Percentiles rank a stretch among this genome's conserved stretches.
These are phyloP conservation scores for Wickerhamomyces sp. DNA, from an alignment of 1,139 yeast species.

Conservation along the genomic window DNA sequence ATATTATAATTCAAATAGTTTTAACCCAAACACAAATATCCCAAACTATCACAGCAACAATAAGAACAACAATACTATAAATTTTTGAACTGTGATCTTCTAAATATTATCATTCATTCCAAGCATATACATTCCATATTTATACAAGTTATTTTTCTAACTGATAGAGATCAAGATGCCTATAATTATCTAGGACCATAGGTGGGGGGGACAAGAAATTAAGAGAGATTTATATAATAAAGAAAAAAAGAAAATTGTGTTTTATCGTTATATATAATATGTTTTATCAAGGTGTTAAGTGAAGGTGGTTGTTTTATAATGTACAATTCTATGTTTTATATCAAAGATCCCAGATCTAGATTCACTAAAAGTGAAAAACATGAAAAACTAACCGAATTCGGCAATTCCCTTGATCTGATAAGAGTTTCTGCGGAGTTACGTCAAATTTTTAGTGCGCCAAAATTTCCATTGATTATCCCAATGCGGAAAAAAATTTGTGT, in stretches of 20 bases:
- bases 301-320: too few relatives aligned
- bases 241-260: too few relatives aligned
- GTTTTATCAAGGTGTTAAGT: too few relatives aligned
- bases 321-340: background rate
- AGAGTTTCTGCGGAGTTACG: background rate
- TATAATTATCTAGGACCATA: too few relatives aligned
- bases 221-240: too few relatives aligned
- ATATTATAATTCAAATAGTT: background rate
- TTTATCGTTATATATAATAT: too few relatives aligned
- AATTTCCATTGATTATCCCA: background rate
- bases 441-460: background rate
- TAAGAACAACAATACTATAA: background rate
- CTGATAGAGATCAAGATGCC: too few relatives aligned
- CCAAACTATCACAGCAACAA: background rate
- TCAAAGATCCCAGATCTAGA: background rate
- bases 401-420: conserved; percentile 3
- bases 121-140: too few relatives aligned
- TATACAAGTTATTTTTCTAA: too few relatives aligned
- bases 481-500: background rate
- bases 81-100: too few relatives aligned
- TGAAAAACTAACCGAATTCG: background rate
- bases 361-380: background rate
- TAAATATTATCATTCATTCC: too few relatives aligned
- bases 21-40: background rate
- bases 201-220: too few relatives aligned